These are phyloP conservation scores for Fusarium camptoceras DNA, from an alignment of 2,329 filamentous ascomycete genomes.

Conservation along the genomic window DNA sequence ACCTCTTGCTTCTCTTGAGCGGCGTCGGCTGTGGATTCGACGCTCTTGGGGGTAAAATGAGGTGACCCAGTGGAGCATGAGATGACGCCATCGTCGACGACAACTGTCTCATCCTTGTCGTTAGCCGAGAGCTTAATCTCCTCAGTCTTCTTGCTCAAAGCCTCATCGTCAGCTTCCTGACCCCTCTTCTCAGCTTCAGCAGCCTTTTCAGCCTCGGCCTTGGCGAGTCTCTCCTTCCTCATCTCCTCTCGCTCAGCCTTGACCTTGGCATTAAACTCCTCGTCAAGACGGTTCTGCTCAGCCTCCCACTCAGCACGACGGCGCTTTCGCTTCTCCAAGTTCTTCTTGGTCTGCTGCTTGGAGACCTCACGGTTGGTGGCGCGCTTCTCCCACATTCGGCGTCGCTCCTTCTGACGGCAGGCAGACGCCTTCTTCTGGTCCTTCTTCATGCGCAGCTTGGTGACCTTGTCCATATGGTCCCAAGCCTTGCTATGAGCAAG, in stretches of 20 bases:
- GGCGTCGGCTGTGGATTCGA: slow-evolving; percentile 42
- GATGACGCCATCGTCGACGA: slow-evolving; percentile 38
- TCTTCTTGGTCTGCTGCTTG: slow-evolving; percentile 56
- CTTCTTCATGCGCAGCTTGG: slow-evolving; percentile 61
- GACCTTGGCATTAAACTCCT: slow-evolving; percentile 47
- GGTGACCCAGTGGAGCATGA: slow-evolving; percentile 51
- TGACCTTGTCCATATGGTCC: slow-evolving; percentile 62
- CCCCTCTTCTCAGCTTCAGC: slow-evolving; percentile 35
- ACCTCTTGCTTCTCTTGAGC: slow-evolving; percentile 52
- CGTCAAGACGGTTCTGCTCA: slow-evolving; percentile 44
- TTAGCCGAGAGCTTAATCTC: slow-evolving; percentile 19
- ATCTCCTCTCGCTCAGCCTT: slow-evolving; percentile 30
- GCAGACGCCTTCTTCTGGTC: slow-evolving; percentile 62
- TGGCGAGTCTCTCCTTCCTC: slow-evolving; percentile 36
- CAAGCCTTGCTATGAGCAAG: slow-evolving; percentile 70
- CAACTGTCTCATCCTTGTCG: slow-evolving; percentile 24
- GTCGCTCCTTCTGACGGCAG: slow-evolving; percentile 59
- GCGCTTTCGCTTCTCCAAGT: slow-evolving; percentile 51
- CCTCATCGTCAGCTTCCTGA: slow-evolving; percentile 40
- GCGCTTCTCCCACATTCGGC: slow-evolving; percentile 62
- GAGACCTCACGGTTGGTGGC: slow-evolving; percentile 58
- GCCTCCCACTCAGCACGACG: slow-evolving; percentile 46
- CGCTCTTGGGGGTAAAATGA: slow-evolving; percentile 49
- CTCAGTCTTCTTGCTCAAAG: slow-evolving; percentile 32
- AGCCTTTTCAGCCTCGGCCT: slow-evolving; percentile 31